phyloP scores from a whole-genome alignment of 2,329 filamentous ascomycete genomes.

The Cladorrhinum sp. region DNA sequence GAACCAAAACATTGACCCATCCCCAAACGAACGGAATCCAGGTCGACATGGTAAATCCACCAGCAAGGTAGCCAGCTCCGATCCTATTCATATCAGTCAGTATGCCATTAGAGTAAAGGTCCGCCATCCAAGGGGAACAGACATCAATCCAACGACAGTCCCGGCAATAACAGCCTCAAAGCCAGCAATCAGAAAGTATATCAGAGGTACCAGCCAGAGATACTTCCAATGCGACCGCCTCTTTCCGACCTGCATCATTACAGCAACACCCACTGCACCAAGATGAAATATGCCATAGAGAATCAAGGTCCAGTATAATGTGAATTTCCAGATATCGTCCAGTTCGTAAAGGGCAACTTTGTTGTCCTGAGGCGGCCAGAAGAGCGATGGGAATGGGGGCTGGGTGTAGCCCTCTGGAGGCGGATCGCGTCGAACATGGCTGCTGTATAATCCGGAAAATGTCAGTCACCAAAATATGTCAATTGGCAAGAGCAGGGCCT shows the following conservation, averaged over 20 bases:
- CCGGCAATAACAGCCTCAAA: conserved; percentile 77
- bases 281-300: conserved; percentile 74
- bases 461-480: background rate
- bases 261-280: conserved; percentile 66
- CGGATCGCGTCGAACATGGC: conserved; percentile 30
- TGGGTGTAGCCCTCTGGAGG: conserved; percentile 54
- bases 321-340: conserved; percentile 81
- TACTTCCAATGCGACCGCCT: conserved; percentile 53
- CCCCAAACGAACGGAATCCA: conserved; percentile 93
- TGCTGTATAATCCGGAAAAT: conserved; percentile 1
- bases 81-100: conserved; percentile 48
- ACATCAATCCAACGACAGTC: conserved; percentile 78
- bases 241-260: conserved; percentile 66
- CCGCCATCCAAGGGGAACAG: conserved; percentile 37
- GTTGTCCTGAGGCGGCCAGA: conserved; percentile 60
- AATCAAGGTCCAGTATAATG: conserved; percentile 80
- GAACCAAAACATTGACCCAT: conserved; percentile 74
- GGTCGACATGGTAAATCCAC: conserved; percentile 87
- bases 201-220: conserved; percentile 68
- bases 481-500: background rate
- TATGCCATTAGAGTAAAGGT: background rate
- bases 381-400: conserved; percentile 77
- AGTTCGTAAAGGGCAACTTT: conserved; percentile 67
- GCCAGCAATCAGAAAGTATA: conserved; percentile 69
- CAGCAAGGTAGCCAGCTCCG: conserved; percentile 75